These are phyloP conservation scores for Cytospora chrysosperma DNA, from an alignment of 2,329 filamentous ascomycete genomes.

Conservation along the genomic window DNA sequence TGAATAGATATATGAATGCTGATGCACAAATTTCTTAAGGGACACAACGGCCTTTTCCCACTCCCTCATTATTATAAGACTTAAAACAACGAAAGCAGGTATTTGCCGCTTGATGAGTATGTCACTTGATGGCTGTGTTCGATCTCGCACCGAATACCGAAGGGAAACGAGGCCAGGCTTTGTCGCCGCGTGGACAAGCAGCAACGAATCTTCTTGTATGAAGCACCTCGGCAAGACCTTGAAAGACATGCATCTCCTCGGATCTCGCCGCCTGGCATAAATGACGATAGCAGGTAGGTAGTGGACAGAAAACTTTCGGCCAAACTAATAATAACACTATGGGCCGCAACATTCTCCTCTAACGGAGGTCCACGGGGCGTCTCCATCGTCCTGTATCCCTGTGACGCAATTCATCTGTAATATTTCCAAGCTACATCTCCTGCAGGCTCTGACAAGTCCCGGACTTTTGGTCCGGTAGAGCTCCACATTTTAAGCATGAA, in stretches of 20 bases:
- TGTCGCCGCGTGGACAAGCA: not conserved
- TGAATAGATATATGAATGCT: not conserved
- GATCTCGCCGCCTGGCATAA: not conserved
- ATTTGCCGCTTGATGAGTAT: not conserved
- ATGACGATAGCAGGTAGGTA: not conserved
- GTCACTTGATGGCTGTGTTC: not conserved
- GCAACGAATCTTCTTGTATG: not conserved
- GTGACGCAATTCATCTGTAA: not conserved
- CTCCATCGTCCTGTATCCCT: not conserved
- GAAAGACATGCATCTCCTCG: not conserved
- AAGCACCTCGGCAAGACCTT: not conserved
- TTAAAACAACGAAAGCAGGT: not conserved
- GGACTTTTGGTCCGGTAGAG: not conserved
- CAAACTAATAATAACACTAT: not conserved
- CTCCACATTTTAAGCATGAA: slow-evolving; percentile 10
- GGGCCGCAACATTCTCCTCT: not conserved
- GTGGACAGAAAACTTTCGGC: not conserved
- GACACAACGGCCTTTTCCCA: too few species aligned
- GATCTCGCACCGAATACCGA: not conserved
- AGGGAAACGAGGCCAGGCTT: not conserved
- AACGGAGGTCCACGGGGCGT: not conserved
- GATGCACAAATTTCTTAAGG: not conserved
- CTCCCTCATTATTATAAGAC: not conserved
- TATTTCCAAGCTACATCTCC: not conserved
- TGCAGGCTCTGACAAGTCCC: not conserved